Conservation (phyloP, 2,329 filamentous ascomycete species). For the Xylaria sp. region DNA sequence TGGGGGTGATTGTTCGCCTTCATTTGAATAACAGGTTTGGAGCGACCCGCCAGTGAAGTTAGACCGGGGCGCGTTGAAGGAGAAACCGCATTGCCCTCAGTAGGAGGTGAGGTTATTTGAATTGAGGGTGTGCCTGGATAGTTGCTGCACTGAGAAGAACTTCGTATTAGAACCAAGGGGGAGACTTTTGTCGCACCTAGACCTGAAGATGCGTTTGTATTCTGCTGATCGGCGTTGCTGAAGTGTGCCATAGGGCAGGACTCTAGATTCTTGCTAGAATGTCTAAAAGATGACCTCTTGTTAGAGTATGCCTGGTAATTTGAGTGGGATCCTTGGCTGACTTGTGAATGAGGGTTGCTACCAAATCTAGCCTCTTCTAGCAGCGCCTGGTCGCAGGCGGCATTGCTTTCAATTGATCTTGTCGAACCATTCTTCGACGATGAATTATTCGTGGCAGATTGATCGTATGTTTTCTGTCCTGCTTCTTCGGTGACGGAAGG, state of each 20-base stretch:
- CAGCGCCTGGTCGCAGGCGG: constrained; percentile 1
- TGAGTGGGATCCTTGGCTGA: constrained; percentile 12
- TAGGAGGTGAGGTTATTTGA: constrained; percentile 15
- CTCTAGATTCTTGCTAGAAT: constrained; percentile 14
- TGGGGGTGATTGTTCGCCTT: background rate
- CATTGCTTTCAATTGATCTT: background rate
- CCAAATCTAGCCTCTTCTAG: constrained; percentile 9
- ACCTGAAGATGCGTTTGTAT: background rate
- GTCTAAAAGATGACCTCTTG: constrained; percentile 15
- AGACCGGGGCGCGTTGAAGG: constrained; percentile 26
- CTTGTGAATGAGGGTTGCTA: constrained; percentile 9
- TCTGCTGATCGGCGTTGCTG: background rate
- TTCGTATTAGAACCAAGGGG: background rate
- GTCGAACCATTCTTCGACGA: constrained; percentile 2
- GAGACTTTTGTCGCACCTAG: constrained; percentile 10
- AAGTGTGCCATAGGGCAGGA: constrained; percentile 6
- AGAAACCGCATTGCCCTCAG: constrained; percentile 5
- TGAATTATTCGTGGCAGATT: background rate
- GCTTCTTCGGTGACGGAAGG: background rate
- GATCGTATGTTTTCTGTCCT: background rate
- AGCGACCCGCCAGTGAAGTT: constrained; percentile 11
- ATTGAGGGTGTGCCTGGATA: constrained; percentile 7
- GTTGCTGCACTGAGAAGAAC: background rate
- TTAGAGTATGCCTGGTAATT: constrained; percentile 20
- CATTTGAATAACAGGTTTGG: constrained; percentile 21